Evolutionary conservation across 257 asterid species (phyloP).

Genomic region (Linaria vulgaris): DNA sequence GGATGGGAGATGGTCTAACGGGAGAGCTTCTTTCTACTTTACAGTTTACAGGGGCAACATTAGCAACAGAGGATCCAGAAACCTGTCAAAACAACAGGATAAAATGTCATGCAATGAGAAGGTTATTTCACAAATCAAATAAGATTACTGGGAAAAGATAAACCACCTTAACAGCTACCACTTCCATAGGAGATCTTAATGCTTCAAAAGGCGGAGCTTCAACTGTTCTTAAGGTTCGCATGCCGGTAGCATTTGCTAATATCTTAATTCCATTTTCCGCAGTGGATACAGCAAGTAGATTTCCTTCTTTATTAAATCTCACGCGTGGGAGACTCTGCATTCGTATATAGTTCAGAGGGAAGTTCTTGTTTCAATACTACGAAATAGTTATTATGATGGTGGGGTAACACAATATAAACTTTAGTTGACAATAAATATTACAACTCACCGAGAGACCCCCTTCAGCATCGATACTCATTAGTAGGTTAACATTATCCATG

Average conservation of each 20-base stretch:
- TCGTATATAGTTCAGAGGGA: slow-evolving; percentile 25
- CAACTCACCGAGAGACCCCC: slow-evolving; percentile 90
- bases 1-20: slow-evolving; percentile 81
- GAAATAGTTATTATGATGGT: slow-evolving; percentile 3
- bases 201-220: slow-evolving; percentile 85
- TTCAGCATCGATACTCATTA: slow-evolving; percentile 72
- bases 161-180: slow-evolving; percentile 75
- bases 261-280: slow-evolving; percentile 90
- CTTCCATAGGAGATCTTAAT: slow-evolving; percentile 73
- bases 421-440: slow-evolving; percentile 17
- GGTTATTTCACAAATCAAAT: slow-evolving; percentile 19
- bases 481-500: slow-evolving; percentile 76
- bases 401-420: neutral
- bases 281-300: slow-evolving; percentile 90
- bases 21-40: slow-evolving; percentile 98
- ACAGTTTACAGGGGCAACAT: slow-evolving; percentile 67
- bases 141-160: slow-evolving; percentile 12
- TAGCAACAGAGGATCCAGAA: slow-evolving; percentile 75
- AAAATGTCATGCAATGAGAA: neutral
- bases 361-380: slow-evolving; percentile 9
- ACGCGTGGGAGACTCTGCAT: slow-evolving; percentile 83
- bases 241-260: slow-evolving; percentile 78
- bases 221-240: slow-evolving; percentile 69
- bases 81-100: slow-evolving; percentile 45
- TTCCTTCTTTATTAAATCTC: slow-evolving; percentile 95